Evolutionary conservation across 768 basidiomycete species (phyloP), one percentile per base, ranked within the genome.

Genomic region (Boletus fagicola): DNA sequence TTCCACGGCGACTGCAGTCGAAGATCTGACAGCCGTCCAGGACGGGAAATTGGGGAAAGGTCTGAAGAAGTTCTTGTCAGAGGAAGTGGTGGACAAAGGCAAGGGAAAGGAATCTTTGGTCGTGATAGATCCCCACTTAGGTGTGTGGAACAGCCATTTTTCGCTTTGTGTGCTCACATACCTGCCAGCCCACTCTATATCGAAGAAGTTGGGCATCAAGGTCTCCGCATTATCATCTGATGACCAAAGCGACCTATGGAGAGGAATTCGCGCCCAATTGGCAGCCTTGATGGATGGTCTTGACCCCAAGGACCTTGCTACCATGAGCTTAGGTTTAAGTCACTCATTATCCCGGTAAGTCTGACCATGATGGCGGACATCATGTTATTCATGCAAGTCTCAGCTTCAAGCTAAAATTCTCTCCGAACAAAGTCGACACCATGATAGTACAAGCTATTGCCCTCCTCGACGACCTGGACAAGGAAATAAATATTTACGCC

Each of bases 381-480:
- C 52, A n/a, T 44, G 43, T 52, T 33, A 47, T 58, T 63, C 43
- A 58, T 54, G n/a, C 44, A 26, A 20, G 35, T 20, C 52, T 33
- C 61, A 96, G 95, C 58, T 99, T 96, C 79, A 99, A 98, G 80
- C 83, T 99, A 66, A 99, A 99, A 76, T 98, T 99, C 76, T 98
- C 97, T 9, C 96, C 97, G 8, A 97, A 98, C 78, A 98, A 98
- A 76, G 95, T 99, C 47, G 97, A 99, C 71, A 98, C 95, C 9
- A 99, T 99, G 97, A 90, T 99, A 57, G 90, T 98, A 18, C 97
- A 99, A 76, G 97, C 97, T 8, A 98, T 99, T 68, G 96, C 95
- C 8, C 81, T 99, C 28, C 83, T 99, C 53, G 97, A 99, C 67
- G 97, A 99, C 70, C 80, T 99, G 24, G 97, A 99, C 87, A 99